Percentiles rank a stretch among this genome's conserved stretches.
Conservation (phyloP, 2,329 filamentous ascomycete genomes). For the Xylaria sp. region DNA sequence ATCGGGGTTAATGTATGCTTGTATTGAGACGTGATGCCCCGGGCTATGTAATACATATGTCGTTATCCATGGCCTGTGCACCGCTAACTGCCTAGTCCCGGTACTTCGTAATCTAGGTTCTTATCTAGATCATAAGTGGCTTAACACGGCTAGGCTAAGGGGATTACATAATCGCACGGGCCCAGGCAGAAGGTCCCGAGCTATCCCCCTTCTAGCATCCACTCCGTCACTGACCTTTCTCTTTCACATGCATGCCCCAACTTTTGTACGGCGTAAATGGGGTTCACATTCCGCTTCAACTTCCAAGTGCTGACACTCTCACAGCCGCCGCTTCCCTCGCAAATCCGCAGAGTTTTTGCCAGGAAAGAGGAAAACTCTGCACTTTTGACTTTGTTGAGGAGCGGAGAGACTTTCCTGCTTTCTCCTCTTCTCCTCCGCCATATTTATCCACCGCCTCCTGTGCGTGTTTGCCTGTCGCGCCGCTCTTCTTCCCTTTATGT, state of each 20-base stretch:
- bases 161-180: neutral
- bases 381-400: too few species aligned
- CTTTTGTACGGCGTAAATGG: neutral
- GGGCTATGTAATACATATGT: too few species aligned
- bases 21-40: too few species aligned
- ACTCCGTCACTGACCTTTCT: neutral
- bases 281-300: neutral
- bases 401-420: too few species aligned
- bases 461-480: too few species aligned
- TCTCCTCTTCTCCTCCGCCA: too few species aligned
- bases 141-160: neutral
- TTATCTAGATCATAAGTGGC: neutral
- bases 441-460: too few species aligned
- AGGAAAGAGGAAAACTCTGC: too few species aligned
- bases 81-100: too few species aligned
- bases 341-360: neutral
- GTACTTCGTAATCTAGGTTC: neutral
- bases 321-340: neutral
- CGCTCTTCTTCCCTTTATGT: neutral
- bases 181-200: neutral
- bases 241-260: neutral
- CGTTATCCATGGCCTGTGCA: too few species aligned
- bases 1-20: too few species aligned
- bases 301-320: neutral
- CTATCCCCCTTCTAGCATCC: neutral